Conservation (phyloP, 2,329 filamentous ascomycete genomes). For the Diatrype stigma region DNA sequence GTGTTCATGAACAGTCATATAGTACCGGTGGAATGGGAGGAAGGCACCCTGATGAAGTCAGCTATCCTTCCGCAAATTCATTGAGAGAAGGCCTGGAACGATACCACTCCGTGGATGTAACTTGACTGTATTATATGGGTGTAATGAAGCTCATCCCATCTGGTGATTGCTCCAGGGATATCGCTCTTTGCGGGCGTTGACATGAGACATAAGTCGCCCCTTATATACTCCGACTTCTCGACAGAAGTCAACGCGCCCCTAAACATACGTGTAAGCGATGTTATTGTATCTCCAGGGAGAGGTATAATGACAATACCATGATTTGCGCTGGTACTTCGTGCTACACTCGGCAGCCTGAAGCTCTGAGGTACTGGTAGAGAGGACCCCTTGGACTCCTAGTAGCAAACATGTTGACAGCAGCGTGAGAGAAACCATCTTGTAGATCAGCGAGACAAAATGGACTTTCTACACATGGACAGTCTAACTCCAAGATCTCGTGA, state of each 20-base stretch:
- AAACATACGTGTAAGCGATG: not conserved
- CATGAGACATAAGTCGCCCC: conserved; percentile 30
- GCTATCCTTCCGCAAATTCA: not conserved
- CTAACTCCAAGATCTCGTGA: not conserved
- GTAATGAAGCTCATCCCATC: conserved; percentile 31
- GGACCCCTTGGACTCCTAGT: not conserved
- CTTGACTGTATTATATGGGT: conserved; percentile 25
- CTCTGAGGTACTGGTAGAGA: not conserved
- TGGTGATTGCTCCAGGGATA: conserved; percentile 21
- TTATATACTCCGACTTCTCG: conserved; percentile 27
- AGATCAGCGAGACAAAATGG: not conserved
- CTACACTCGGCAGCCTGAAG: not conserved
- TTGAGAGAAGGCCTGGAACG: too few species aligned
- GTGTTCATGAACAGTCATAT: conserved; percentile 27
- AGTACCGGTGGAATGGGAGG: conserved; percentile 33
- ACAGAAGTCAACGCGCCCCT: conserved; percentile 12
- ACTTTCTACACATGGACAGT: not conserved
- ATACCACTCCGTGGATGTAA: conserved; percentile 26
- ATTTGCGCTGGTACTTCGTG: conserved; percentile 5
- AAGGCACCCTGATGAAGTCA: conserved; percentile 22
- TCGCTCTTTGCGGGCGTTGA: conserved; percentile 17
- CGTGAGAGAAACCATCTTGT: not conserved
- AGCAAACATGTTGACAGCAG: not conserved
- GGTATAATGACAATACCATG: conserved; percentile 13
- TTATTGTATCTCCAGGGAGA: not conserved